Percentiles rank a stretch among this genome's conserved stretches.
Evolutionary conservation across 345 rosid genomes (phyloP).

Genomic region (Acer yangbiense): DNA sequence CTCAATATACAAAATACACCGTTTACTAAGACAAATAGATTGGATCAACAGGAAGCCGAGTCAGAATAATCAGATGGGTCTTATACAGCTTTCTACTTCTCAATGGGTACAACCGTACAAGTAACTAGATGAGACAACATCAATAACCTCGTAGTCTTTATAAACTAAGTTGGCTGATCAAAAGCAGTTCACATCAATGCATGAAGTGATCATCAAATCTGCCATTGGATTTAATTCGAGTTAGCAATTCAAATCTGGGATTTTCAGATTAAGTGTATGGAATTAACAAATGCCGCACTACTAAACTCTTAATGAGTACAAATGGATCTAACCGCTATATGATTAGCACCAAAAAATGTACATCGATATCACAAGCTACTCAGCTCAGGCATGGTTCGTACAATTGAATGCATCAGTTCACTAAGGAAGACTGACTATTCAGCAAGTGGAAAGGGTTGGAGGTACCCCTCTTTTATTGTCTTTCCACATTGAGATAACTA

Average conservation of each 20-base stretch:
- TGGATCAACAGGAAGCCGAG: not conserved
- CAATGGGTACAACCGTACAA: no score
- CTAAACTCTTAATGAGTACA: no score
- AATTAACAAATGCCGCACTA: no score
- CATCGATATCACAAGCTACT: not conserved
- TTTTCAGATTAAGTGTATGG: no score
- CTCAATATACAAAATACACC: not conserved
- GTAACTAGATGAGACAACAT: not conserved
- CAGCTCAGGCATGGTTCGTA: not conserved
- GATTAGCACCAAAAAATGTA: not conserved
- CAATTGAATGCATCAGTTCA: not conserved
- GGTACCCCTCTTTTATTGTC: no score
- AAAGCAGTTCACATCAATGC: not conserved
- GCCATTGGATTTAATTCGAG: not conserved
- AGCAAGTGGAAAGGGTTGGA: not conserved
- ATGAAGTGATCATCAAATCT: not conserved
- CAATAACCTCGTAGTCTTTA: not conserved
- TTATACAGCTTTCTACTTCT: not conserved
- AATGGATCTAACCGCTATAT: not conserved
- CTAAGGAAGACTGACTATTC: not conserved
- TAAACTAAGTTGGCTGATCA: not conserved
- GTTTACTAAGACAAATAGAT: not conserved
- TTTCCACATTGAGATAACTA: not conserved
- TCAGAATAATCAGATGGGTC: not conserved
- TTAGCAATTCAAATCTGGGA: not conserved